These are phyloP conservation scores for Coleophoma eucalyptorum DNA, from an alignment of 2,329 filamentous ascomycete species.

Conservation along the genomic window DNA sequence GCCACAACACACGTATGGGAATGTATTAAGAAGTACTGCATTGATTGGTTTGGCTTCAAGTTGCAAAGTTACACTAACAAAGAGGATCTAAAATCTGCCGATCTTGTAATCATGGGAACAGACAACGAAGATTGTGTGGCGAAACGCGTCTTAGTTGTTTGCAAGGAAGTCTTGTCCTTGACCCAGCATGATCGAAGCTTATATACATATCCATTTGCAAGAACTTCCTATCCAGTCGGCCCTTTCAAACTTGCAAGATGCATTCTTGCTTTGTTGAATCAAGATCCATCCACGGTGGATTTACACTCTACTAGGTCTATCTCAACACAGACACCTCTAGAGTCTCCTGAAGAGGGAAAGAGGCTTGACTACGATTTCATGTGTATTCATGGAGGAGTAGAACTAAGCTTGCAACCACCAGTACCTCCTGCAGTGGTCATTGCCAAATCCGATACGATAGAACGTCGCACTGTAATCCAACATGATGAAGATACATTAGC, in stretches of 20 bases:
- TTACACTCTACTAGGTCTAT: neutral
- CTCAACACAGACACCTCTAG: slow-evolving; percentile 19
- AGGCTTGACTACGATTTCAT: neutral
- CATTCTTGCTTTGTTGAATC: slow-evolving; percentile 16
- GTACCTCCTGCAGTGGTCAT: neutral
- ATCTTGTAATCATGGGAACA: slow-evolving; percentile 13
- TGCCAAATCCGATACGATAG: no score
- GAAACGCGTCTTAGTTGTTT: slow-evolving; percentile 15
- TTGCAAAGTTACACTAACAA: slow-evolving; percentile 2
- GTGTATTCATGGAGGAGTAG: slow-evolving; percentile 15
- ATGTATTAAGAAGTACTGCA: slow-evolving; percentile 20
- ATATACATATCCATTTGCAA: slow-evolving; percentile 5
- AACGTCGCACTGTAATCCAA: no score
- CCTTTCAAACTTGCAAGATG: slow-evolving; percentile 22
- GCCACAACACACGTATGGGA: slow-evolving; percentile 14
- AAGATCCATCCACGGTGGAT: neutral
- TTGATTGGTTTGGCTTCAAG: slow-evolving; percentile 22
- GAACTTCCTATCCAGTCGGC: slow-evolving; percentile 17
- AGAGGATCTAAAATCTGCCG: slow-evolving; percentile 4
- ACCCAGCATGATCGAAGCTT: neutral
- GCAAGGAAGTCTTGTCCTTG: slow-evolving; percentile 10
- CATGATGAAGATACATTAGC: neutral
- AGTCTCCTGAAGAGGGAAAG: slow-evolving; percentile 14
- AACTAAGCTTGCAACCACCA: slow-evolving; percentile 9
- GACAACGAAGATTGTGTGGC: slow-evolving; percentile 8